Percentiles rank a stretch among this genome's conserved stretches.
Evolutionary conservation across 2,329 filamentous ascomycete species (phyloP).

Genomic region (Chalaropsis thielavioides): DNA sequence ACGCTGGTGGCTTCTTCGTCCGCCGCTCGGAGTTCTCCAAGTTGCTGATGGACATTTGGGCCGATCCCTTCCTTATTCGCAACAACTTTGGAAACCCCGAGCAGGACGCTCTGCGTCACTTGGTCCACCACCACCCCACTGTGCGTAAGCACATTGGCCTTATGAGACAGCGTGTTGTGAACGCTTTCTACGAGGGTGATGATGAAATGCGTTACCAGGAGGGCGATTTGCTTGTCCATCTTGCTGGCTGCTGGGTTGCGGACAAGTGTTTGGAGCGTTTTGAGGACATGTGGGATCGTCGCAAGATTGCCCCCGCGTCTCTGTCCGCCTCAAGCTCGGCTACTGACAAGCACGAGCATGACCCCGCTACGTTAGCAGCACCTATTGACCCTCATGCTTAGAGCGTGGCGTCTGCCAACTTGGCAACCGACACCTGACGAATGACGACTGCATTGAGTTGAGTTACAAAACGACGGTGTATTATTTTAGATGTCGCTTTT

Average conservation of each 20-base stretch:
- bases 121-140: conserved; percentile 16
- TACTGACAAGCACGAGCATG: neutral
- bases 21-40: conserved; percentile 15
- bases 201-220: conserved; percentile 13
- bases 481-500: no score
- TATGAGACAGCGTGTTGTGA: conserved; percentile 16
- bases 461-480: no score
- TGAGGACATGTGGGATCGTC: conserved; percentile 16
- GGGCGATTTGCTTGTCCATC: conserved; percentile 15
- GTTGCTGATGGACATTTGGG: conserved; percentile 17
- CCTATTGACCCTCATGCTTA: neutral
- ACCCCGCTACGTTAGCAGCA: neutral
- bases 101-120: conserved; percentile 17
- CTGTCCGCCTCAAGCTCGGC: neutral
- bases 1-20: conserved; percentile 16
- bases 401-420: no score
- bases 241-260: conserved; percentile 17
- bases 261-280: conserved; percentile 14
- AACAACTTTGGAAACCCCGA: conserved; percentile 15
- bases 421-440: no score
- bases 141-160: conserved; percentile 17
- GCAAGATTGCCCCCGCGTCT: conserved; percentile 8
- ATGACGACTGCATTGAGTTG: no score
- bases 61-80: conserved; percentile 16
- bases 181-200: conserved; percentile 16